Conservation (phyloP, 2,329 filamentous ascomycete species). For the Colletotrichum costaricense region DNA sequence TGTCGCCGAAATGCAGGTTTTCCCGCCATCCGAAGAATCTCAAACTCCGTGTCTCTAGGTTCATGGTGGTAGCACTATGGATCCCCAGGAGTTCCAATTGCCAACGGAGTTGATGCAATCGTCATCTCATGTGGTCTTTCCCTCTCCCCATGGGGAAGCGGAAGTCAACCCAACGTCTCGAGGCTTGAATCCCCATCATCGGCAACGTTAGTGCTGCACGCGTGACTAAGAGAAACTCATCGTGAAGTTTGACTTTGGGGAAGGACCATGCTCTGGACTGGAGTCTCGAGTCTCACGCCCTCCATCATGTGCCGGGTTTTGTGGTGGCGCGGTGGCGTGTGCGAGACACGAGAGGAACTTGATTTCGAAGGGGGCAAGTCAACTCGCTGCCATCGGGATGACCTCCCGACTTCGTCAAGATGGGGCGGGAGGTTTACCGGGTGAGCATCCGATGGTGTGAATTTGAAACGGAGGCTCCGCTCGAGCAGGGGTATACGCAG, state of each 20-base stretch:
- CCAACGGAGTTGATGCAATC: background rate
- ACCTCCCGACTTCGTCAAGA: slow-evolving; percentile 1
- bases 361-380: background rate
- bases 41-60: background rate
- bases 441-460: slow-evolving; percentile 23
- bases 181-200: background rate
- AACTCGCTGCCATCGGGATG: background rate
- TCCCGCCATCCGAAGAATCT: background rate
- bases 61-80: background rate
- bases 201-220: background rate
- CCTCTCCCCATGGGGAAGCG: slow-evolving; percentile 5
- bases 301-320: background rate
- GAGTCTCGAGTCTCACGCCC: background rate
- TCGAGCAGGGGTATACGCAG: background rate
- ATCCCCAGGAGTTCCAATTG: background rate
- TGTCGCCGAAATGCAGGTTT: slow-evolving; percentile 4
- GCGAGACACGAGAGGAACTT: background rate
- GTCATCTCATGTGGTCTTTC: background rate
- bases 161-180: background rate
- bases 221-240: slow-evolving; percentile 15
- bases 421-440: background rate
- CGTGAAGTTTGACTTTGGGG: background rate
- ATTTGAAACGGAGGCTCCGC: slow-evolving; percentile 25
- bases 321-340: background rate
- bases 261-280: background rate